These are phyloP conservation scores for Salix koriyanagi DNA, from an alignment of 345 rosid species.

Conservation along the genomic window DNA sequence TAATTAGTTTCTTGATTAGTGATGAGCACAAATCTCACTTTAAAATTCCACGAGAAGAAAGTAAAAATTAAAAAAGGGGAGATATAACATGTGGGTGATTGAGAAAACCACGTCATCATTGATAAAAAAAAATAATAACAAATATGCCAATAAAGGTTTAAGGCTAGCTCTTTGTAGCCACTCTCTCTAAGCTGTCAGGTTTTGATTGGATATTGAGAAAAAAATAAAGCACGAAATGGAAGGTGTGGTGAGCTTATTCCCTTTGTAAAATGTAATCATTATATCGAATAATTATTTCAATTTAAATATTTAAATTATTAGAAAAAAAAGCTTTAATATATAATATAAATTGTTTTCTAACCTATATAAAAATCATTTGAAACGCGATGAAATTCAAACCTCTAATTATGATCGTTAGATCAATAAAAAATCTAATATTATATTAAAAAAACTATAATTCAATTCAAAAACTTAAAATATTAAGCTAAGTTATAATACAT, in stretches of 20 bases:
- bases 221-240: slow-evolving; percentile 42
- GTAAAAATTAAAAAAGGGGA: slow-evolving; percentile 1
- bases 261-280: slow-evolving; percentile 8
- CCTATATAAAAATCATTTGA: too few relatives aligned
- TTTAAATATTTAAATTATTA: background rate
- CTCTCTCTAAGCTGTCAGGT: slow-evolving; percentile 38
- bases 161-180: slow-evolving; percentile 24
- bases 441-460: too few relatives aligned
- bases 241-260: slow-evolving; percentile 29
- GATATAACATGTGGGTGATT: slow-evolving; percentile 26
- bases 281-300: slow-evolving; percentile 5
- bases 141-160: slow-evolving; percentile 9
- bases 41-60: background rate
- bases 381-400: accelerated
- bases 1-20: background rate
- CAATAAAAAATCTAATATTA: accelerated
- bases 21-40: background rate
- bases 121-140: background rate
- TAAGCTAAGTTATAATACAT: too few relatives aligned
- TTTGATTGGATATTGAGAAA: slow-evolving; percentile 27
- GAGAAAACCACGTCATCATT: slow-evolving; percentile 37
- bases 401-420: accelerated
- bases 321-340: too few relatives aligned
- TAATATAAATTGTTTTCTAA: too few relatives aligned
- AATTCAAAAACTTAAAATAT: accelerated